Evolutionary conservation across 495 filamentous ascomycete species (phyloP).

Genomic region (Podospora didyma): DNA sequence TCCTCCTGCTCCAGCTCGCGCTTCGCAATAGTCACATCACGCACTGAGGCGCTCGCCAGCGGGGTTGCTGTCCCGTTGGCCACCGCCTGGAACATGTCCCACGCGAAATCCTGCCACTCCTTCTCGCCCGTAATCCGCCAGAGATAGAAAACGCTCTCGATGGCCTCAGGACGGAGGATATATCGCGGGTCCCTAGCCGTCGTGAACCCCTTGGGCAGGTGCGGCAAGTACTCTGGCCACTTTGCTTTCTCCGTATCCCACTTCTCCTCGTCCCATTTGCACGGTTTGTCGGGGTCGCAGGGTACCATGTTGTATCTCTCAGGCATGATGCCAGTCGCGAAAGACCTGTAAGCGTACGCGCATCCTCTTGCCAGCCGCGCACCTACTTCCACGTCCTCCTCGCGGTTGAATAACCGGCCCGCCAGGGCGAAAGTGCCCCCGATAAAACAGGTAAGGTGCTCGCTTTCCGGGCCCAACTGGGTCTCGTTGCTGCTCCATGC

Average conservation of each 20-base stretch:
- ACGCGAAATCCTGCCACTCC: slow-evolving; percentile 59
- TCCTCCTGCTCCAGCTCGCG: slow-evolving; percentile 28
- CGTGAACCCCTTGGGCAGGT: slow-evolving; percentile 57
- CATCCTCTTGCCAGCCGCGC: slow-evolving; percentile 76
- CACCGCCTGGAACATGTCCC: slow-evolving; percentile 67
- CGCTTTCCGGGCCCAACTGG: slow-evolving; percentile 29
- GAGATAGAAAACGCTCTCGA: slow-evolving; percentile 69
- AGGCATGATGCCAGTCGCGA: slow-evolving; percentile 81
- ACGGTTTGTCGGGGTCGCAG: slow-evolving; percentile 45
- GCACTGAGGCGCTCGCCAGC: slow-evolving; percentile 27
- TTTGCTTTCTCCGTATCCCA: slow-evolving; percentile 23
- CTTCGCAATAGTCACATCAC: slow-evolving; percentile 37
- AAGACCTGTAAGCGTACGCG: slow-evolving; percentile 77
- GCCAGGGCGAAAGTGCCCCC: slow-evolving; percentile 86
- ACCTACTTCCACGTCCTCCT: slow-evolving; percentile 58
- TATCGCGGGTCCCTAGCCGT: slow-evolving; percentile 31
- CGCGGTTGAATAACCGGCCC: slow-evolving; percentile 63
- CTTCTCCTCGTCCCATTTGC: slow-evolving; percentile 22
- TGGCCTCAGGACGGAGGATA: slow-evolving; percentile 57
- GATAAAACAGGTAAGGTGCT: slow-evolving; percentile 64
- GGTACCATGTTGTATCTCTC: slow-evolving; percentile 61
- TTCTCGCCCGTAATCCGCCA: slow-evolving; percentile 67
- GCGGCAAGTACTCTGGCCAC: slow-evolving; percentile 25
- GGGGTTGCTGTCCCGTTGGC: slow-evolving; percentile 55
- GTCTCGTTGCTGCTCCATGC: slow-evolving; percentile 4